Evolutionary conservation across 306 rosid species (phyloP), one percentile per base, ranked within the genome.

Genomic region (Amphicarpaea edgeworthii): DNA sequence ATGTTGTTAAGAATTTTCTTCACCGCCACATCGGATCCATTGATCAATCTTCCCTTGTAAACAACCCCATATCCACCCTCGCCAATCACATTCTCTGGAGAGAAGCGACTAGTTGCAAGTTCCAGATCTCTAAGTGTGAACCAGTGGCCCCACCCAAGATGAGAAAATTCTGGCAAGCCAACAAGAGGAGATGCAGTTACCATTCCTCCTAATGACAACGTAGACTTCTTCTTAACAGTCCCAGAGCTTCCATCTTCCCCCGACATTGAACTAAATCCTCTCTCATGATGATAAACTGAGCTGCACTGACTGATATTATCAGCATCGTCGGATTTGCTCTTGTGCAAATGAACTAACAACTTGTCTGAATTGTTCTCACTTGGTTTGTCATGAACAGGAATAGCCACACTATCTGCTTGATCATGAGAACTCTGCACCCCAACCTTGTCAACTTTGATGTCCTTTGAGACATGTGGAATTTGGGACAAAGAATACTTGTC

Each of bases 141-240:
- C 97, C 98, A 94, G 78, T 94, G 98, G 46, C 98, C 98, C 98
- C 98, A 94, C 11, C 97, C 98, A 77, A 94, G 98, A 86, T 88
- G 98, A 42, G 98, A 94, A 83, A 83, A 1, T 83, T 94, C 98
- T 3, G 98, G 97, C 89, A 94, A 81, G 65, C 97, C 97, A 80
- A 90, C 24, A 8, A 91, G 57, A 81, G 98, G 98, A 76, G 98
- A 94, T 51, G 97, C 94, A 14, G 93, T 84, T 42, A 93, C 86
- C 73, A 81, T 64, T 59, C 95, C 92, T 42, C 87, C 94, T 63
- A 62, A 70, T 8, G 89, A 24, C 75, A 86, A 78, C 43, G 90
- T 8, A 12, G 85, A 74, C 38, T 88, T 91, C 84, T 91, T 90
- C 82, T 85, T 86, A 72, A 59, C 81, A 63, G 86, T 86, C 53